Conservation (phyloP, 2,329 filamentous ascomycete species). For the Aspergillus piperis region DNA sequence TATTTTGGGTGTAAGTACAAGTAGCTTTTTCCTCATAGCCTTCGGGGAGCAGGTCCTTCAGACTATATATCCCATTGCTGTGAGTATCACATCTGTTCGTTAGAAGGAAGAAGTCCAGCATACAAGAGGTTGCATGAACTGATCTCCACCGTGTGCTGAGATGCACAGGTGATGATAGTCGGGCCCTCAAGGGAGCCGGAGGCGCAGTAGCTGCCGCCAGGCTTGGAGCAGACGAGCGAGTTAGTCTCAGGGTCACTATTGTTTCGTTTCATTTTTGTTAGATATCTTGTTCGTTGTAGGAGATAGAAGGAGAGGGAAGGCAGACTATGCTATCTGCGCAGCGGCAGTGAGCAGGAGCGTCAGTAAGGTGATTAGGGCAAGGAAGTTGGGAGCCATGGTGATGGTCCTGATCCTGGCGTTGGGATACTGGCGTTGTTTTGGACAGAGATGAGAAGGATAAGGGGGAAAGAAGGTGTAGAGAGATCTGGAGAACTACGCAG, state of each 20-base stretch:
- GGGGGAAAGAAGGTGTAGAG: neutral
- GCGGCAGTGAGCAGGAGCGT: neutral
- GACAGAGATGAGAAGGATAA: neutral
- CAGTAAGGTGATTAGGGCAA: neutral
- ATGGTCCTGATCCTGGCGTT: neutral
- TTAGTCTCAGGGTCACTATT: conserved; percentile 21
- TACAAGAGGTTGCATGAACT: conserved; percentile 24
- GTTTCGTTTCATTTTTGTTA: neutral
- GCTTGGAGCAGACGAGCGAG: conserved; percentile 22
- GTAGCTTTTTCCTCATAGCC: conserved; percentile 17
- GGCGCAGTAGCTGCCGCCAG: conserved; percentile 21
- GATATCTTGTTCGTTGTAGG: neutral
- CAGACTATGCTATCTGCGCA: conserved; percentile 19
- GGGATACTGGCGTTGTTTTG: neutral
- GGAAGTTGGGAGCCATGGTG: neutral
- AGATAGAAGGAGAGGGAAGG: neutral
- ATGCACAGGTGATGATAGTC: conserved; percentile 21
- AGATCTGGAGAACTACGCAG: neutral
- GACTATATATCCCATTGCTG: conserved; percentile 7
- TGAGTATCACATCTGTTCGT: neutral
- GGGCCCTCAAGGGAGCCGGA: conserved; percentile 19
- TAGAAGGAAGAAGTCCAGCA: neutral
- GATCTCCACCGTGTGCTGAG: conserved; percentile 12
- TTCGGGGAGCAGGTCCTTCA: conserved; percentile 17
- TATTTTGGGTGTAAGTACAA: conserved; percentile 15